Base-by-base conservation (phyloP, 2,329 filamentous ascomycete genomes). In the Aspergillus fumigatiaffinis region DNA sequence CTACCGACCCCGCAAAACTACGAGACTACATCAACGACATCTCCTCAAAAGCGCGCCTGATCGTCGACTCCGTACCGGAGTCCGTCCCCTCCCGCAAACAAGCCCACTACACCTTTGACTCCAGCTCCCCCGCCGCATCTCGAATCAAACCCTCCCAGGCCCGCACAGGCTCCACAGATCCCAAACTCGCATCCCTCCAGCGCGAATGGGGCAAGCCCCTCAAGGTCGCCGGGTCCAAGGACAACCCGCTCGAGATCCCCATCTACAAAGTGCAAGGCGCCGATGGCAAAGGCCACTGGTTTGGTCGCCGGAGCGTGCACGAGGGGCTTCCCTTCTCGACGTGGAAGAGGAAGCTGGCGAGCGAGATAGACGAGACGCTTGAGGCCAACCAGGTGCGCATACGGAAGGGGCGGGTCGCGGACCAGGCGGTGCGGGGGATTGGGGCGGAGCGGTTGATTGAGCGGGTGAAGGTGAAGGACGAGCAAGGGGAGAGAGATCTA, bases 211-310 rank as follows among this genome's bases (percentile, higher is more conserved):
- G 85, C 47, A 96, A 95, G 73, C 88, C 91, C 46, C 77, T 92
- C 74, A 74, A 72, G 47, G 59, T 72, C 51, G 75, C 91, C 55
- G 85, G 82, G 46, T 74, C 83, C 3, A 86, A 82, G 63, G 87
- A 92, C 21, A 94, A 95, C 67, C 89, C 91, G 0, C 79, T 91
- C 8, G 86, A 82, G 0, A 87, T 97, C 60, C 82, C 80, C 55
- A 86, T 97, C 25, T 96, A 89, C 77, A 96, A 95, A 72, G 81
- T 94, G 58, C 77, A 82, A 0, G 85, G 88, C 2, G 88, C 90
- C 66, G 93, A 97, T 73, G 87, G 91, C 41, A 87, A 87, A 62
- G 93, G 92, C 2, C 82, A 89, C 7, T 97, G 93, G 93, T 97
- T 97, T 74, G 91, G 91, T 25, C 80, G 93, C 55, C 81, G 89